Evolutionary conservation across 495 filamentous ascomycete species (phyloP).

Genomic region (Hypomontagnella submonticulosa): DNA sequence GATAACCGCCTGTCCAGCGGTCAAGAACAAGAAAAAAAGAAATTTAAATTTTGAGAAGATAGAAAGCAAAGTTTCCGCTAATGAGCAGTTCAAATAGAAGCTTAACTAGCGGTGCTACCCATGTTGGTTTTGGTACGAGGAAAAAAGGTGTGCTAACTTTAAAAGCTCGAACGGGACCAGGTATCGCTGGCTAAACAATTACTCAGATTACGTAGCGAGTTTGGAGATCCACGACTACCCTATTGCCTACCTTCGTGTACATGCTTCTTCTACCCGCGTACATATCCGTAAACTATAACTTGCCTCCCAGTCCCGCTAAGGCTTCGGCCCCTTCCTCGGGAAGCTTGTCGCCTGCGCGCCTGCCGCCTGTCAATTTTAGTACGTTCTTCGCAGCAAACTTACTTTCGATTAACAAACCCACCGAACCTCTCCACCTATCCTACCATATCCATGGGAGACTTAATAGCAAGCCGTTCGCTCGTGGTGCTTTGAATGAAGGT

Average conservation of each 20-base stretch:
- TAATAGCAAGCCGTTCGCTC: conserved; percentile 17
- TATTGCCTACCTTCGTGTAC: background rate
- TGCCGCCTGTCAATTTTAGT: conserved; percentile 23
- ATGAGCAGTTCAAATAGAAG: conserved; percentile 2
- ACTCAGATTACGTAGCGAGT: conserved; percentile 17
- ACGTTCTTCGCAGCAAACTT: conserved; percentile 11
- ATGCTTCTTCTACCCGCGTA: background rate
- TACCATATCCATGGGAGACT: conserved; percentile 6
- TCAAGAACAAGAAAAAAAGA: conserved; percentile 3
- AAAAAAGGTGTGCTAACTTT: conserved; percentile 1
- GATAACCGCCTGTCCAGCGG: no score
- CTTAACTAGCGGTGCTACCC: conserved; percentile 13
- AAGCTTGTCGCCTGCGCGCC: conserved; percentile 6
- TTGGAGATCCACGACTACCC: conserved; percentile 16
- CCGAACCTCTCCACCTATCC: background rate
- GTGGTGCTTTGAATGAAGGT: conserved; percentile 17
- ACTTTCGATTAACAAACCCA: conserved; percentile 16
- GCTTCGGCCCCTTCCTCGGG: background rate
- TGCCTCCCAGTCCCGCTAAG: background rate
- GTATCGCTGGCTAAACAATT: conserved; percentile 11
- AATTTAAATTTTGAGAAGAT: conserved; percentile 7
- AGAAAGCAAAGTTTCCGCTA: conserved; percentile 41
- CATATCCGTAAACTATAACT: conserved; percentile 1
- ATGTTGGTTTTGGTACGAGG: conserved; percentile 13
- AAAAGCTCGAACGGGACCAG: conserved; percentile 1